A percentile compares a stretch with the other conserved stretches of the same genome.
phyloP scores from a whole-genome alignment of 192 early-diverging fungal genomes.

The Dissophora globulifera region DNA sequence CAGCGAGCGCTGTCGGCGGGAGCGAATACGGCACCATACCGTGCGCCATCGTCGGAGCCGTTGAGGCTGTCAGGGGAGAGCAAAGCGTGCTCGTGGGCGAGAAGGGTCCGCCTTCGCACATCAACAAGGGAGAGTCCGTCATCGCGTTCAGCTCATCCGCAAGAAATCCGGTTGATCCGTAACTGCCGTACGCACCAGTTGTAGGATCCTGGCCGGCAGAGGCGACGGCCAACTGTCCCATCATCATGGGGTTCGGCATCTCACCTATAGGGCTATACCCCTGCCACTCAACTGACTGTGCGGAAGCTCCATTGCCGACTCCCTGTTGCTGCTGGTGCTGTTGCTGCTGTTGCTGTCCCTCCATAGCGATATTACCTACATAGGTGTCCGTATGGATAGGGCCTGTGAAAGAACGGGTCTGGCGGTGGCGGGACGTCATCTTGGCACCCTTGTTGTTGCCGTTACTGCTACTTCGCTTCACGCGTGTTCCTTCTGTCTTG shows the following conservation, averaged over 20 bases:
- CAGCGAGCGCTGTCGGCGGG: conserved; percentile 27
- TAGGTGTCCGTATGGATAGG: conserved; percentile 36
- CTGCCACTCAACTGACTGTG: conserved; percentile 30
- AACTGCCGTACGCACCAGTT: conserved; percentile 17
- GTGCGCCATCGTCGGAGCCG: conserved; percentile 12
- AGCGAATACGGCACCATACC: conserved; percentile 39
- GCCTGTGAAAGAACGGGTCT: conserved; percentile 48
- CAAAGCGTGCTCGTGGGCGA: conserved; percentile 45
- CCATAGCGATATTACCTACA: conserved; percentile 8
- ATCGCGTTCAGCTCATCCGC: conserved; percentile 16
- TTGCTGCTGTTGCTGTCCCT: not conserved
- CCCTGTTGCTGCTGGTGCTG: no score
- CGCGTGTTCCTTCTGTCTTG: conserved; percentile 12
- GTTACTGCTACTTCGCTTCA: conserved; percentile 48
- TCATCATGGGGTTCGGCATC: conserved; percentile 13
- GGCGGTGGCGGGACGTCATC: conserved; percentile 36
- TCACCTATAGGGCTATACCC: conserved; percentile 8
- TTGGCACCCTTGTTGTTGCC: conserved; percentile 39
- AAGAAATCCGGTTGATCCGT: conserved; percentile 15
- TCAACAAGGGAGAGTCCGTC: conserved; percentile 29
- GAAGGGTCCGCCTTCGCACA: conserved; percentile 45
- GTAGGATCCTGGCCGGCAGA: conserved; percentile 5
- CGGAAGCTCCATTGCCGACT: no score
- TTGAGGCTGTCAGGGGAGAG: conserved; percentile 32
- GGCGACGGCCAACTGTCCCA: not conserved